phyloP scores from a whole-genome alignment of 257 asterid genomes.

The Solanum boliviense region DNA sequence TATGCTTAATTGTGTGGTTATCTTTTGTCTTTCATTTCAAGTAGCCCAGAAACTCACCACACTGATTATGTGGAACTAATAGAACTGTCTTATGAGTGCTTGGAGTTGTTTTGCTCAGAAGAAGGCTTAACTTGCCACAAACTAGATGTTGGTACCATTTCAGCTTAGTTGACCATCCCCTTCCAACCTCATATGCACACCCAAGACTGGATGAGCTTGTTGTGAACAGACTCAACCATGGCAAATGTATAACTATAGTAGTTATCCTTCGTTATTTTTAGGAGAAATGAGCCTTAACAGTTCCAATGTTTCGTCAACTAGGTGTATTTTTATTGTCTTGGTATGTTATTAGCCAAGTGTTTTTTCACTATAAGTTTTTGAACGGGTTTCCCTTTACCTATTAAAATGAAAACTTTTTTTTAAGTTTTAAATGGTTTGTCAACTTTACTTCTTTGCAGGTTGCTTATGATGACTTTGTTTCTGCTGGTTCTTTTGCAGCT shows the following conservation, averaged over 20 bases:
- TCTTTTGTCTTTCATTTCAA: neutral
- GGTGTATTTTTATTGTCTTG: neutral
- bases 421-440: neutral
- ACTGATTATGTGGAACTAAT: neutral
- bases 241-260: neutral
- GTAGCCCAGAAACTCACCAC: neutral
- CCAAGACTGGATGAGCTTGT: neutral
- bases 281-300: neutral
- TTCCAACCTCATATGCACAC: neutral
- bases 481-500: constrained; percentile 79
- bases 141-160: neutral
- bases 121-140: neutral
- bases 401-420: neutral
- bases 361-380: neutral
- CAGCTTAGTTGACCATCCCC: neutral
- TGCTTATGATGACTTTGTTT: constrained; percentile 79
- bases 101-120: neutral
- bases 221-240: neutral
- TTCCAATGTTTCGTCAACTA: neutral
- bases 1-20: neutral
- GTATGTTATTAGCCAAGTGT: neutral
- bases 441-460: constrained; percentile 37
- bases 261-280: neutral
- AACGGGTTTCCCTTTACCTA: neutral
- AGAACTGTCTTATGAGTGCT: neutral